Base-by-base conservation (phyloP, 2,329 filamentous ascomycete species). In the Neoarthrinium moseri region DNA sequence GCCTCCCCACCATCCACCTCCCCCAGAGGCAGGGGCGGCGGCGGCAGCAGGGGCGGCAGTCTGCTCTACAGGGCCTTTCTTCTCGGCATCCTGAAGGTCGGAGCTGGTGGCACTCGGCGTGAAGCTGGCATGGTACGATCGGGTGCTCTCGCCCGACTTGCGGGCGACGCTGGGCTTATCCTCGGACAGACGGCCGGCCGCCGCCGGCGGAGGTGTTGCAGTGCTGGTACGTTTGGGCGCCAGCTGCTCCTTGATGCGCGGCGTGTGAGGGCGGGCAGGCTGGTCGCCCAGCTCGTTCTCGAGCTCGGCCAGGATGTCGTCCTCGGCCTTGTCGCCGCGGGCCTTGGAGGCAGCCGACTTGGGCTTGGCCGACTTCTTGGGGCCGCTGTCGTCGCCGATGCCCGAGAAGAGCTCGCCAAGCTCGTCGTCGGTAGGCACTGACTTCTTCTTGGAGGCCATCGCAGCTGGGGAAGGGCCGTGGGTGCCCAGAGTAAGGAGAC, bases 281-380 rank as follows among this genome's bases (percentile, higher is more conserved):
- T 85, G 75, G 64, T 88, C 83, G 44, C 81, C 89, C 34, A 95
- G 81, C 62, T 81, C 69, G 56, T 85, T 84, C 65, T 95, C 89
- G 50, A 97, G 81, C 58, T 96, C 91, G 51, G 91, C 91, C 30
- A 97, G 79, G 47, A 92, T 83, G 63, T 96, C 91, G 56, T 89
- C 79, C 58, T 85, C 78, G 56, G 59, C 55, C 53, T 71, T 61
- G 27, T 56, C 61, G 22, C 56, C 56, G 47, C 62, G 62, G 42
- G 70, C 59, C 62, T 78, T 78, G 54, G 73, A 67, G 44, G 72
- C 65, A 45, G 75, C 69, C 44, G 77, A 75, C 53, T 73, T 68
- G 51, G 73, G 63, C 60, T 77, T 77, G 56, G 65, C 67, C 15
- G 70, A 53, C 61, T 81, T 81, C 60, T 77, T 76, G 50, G 71